Conservation (phyloP, 306 rosid species). For the Lotus japonicus region DNA sequence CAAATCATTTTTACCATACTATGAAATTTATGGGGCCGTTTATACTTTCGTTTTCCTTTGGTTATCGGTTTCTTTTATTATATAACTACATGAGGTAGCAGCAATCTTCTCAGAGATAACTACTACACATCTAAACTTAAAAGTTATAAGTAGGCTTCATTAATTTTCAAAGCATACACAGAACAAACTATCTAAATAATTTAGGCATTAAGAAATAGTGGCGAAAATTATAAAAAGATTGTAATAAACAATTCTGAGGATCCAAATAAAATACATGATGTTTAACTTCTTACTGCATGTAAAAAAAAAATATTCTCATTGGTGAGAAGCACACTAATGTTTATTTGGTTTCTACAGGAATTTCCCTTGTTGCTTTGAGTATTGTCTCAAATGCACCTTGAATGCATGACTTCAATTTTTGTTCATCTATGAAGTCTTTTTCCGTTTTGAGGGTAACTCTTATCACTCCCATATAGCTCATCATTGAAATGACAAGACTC, state of each 20-base stretch:
- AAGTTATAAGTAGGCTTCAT: not conserved
- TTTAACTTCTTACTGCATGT: not conserved
- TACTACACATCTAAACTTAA: not conserved
- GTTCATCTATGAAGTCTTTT: conserved; percentile 35
- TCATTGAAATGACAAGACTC: conserved; percentile 40
- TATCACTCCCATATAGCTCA: conserved; percentile 49
- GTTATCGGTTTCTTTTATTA: no score
- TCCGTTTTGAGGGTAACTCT: conserved; percentile 34
- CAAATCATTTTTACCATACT: no score
- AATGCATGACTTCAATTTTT: conserved; percentile 37
- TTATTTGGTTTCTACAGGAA: not conserved
- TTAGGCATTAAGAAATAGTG: no score
- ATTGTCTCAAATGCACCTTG: conserved; percentile 37
- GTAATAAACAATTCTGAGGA: not conserved
- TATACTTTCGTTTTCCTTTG: no score
- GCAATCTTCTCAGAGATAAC: not conserved
- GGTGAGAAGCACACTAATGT: no score
- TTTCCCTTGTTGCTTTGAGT: conserved; percentile 21
- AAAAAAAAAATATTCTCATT: no score
- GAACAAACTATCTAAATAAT: not conserved
- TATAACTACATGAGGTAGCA: no score
- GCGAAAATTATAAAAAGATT: no score
- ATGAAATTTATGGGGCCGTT: no score
- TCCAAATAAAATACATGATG: not conserved
- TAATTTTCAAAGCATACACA: not conserved